Base-by-base conservation (phyloP, 768 basidiomycete genomes). In the Kwoniella newhampshirensis region DNA sequence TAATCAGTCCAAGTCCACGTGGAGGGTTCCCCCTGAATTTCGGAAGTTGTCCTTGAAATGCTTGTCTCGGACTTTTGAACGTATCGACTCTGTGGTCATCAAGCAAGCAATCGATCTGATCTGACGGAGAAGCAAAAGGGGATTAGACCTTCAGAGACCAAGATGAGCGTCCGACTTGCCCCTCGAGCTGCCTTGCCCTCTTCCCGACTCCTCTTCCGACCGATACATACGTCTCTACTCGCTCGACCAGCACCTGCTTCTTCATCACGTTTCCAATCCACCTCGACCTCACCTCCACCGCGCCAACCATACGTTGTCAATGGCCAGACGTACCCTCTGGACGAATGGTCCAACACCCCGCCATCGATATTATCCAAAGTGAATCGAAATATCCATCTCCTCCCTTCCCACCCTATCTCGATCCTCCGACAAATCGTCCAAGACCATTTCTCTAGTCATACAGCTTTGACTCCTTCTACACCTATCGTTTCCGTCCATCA, bases 401-500 rank as follows among this genome's bases (percentile, higher is more conserved):
- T 86, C 58, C 84, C 85, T 21, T 78, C 82, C 3, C 96, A 99
- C 70, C 96, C 96, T 2, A 81, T 98, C 51, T 83, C 82, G 74
- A 97, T 89, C 51, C 84, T 98, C 41, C 87, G 90, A 36, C 75
- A 81, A 20, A 82, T 91, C 63, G 86, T 98, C 67, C 89, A 96
- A 78, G 82, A 83, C 18, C 89, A 96, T 73, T 97, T 88, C 68
- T 79, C 85, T 4, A 78, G 84, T 53, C 91, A 86, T 75, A 77
- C 84, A 13, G 85, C 87, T 59, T 78, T 89, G 42, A 84, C 86
- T 12, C 86, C 89, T 20, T 80, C 89, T 57, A 88, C 91, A 1
- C 91, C 96, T 1, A 78, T 98, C 59, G 96, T 99, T 51, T 86
- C 91, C 2, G 89, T 91, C 1, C 81, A 80, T 73, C 85, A 92